Conservation (phyloP, 2,329 filamentous ascomycete genomes). For the Neurospora crassa region DNA sequence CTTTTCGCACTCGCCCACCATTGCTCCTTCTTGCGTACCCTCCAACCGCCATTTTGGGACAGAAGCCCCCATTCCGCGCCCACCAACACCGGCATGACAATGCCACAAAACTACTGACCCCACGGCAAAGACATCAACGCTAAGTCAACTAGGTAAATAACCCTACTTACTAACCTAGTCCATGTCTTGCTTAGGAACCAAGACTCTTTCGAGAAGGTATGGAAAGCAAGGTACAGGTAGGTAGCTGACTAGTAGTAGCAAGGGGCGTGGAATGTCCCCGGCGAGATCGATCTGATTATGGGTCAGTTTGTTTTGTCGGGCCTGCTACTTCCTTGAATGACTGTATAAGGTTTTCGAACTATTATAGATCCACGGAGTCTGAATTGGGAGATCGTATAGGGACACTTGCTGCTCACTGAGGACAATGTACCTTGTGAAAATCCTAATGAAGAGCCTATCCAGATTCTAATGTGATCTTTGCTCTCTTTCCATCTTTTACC, state of each 20-base stretch:
- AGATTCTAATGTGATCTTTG: not conserved
- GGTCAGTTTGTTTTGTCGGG: not conserved
- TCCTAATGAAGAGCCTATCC: not conserved
- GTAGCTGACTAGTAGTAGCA: too few species aligned
- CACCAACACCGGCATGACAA: too few species aligned
- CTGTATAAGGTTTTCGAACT: not conserved
- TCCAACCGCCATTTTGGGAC: not conserved
- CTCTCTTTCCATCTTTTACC: not conserved
- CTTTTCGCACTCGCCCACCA: not conserved
- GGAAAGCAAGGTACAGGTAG: too few species aligned
- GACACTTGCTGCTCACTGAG: not conserved
- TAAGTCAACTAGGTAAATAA: too few species aligned
- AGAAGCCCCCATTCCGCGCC: not conserved
- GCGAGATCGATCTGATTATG: not conserved
- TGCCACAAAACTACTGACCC: too few species aligned
- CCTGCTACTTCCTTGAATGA: not conserved
- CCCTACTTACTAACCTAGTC: too few species aligned
- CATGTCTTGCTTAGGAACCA: too few species aligned
- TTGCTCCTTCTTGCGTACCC: not conserved
- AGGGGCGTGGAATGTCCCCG: not conserved
- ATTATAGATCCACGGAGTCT: not conserved
- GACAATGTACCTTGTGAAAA: too few species aligned
- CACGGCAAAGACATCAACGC: too few species aligned
- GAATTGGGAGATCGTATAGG: not conserved
- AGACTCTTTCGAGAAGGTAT: too few species aligned